A percentile compares a stretch with the other conserved stretches of the same genome.
Evolutionary conservation across 2,329 filamentous ascomycete species (phyloP).

Genomic region (Blumeria graminis): DNA sequence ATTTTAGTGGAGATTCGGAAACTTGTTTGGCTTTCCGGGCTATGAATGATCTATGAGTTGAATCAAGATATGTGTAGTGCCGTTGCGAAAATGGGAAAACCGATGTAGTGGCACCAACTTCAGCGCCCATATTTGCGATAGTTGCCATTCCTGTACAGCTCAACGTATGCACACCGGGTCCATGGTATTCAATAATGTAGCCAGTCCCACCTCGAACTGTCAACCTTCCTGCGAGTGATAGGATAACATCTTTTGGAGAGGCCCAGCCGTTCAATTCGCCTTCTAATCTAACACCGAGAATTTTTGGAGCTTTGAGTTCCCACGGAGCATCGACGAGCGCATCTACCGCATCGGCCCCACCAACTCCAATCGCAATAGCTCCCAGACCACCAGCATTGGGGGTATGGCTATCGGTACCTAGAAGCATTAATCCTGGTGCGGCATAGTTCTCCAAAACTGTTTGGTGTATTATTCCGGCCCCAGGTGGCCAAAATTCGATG

Average conservation of each 20-base stretch:
- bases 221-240: slow-evolving; percentile 67
- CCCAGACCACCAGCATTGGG: slow-evolving; percentile 90
- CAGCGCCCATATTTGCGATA: slow-evolving; percentile 56
- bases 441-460: slow-evolving; percentile 95
- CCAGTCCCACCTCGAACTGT: slow-evolving; percentile 89
- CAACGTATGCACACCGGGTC: slow-evolving; percentile 67
- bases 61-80: slow-evolving; percentile 63
- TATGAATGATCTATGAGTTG: slow-evolving; percentile 44
- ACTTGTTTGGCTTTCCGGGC: slow-evolving; percentile 14
- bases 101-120: slow-evolving; percentile 64
- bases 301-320: slow-evolving; percentile 87
- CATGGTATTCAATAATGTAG: slow-evolving; percentile 84
- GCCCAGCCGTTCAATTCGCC: slow-evolving; percentile 78
- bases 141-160: slow-evolving; percentile 89
- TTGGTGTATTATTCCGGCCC: slow-evolving; percentile 91
- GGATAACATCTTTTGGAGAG: slow-evolving; percentile 84
- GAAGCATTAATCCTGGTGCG: slow-evolving; percentile 93
- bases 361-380: slow-evolving; percentile 88
- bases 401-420: slow-evolving; percentile 91
- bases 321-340: slow-evolving; percentile 88
- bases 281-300: slow-evolving; percentile 64
- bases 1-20: slow-evolving; percentile 18
- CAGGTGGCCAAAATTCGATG: slow-evolving; percentile 88
- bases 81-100: slow-evolving; percentile 70
- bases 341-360: slow-evolving; percentile 90